phyloP scores from a whole-genome alignment of 108 stramenopile genomes.

The Skeletonema menzelii region DNA sequence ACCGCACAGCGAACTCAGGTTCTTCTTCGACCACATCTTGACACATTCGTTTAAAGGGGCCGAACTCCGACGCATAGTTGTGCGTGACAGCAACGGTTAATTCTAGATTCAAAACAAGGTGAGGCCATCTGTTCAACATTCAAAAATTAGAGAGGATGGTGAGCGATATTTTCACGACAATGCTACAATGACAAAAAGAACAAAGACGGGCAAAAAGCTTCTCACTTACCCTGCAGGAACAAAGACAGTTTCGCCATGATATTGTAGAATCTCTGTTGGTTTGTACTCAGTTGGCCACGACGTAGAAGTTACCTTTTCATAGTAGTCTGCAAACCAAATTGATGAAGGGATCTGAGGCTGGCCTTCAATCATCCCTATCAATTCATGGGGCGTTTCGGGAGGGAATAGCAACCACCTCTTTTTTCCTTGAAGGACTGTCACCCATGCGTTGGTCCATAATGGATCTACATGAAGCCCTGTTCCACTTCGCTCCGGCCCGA shows the following conservation, averaged over 20 bases:
- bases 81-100: constrained; percentile 83
- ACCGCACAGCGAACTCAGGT: constrained; percentile 54
- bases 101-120: constrained; percentile 84
- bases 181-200: too few species aligned
- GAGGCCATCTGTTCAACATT: constrained; percentile 51
- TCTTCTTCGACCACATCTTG: constrained; percentile 56
- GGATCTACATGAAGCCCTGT: constrained; percentile 89
- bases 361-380: constrained; percentile 57
- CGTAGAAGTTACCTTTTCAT: constrained; percentile 42
- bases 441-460: constrained; percentile 85
- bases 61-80: constrained; percentile 82
- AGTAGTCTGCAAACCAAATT: constrained; percentile 71
- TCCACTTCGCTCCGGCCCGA: constrained; percentile 78
- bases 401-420: constrained; percentile 89
- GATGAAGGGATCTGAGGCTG: constrained; percentile 75
- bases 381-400: constrained; percentile 51
- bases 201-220: background rate
- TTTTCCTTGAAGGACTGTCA: constrained; percentile 69
- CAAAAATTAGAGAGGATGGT: background rate
- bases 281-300: constrained; percentile 51
- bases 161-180: background rate
- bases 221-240: constrained; percentile 64
- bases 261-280: constrained; percentile 71
- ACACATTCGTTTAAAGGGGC: constrained; percentile 56
- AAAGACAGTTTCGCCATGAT: constrained; percentile 84